Evolutionary conservation across 2,329 filamentous ascomycete genomes (phyloP), one percentile per base, ranked within the genome.

Genomic region (Trichoderma guizhouense): DNA sequence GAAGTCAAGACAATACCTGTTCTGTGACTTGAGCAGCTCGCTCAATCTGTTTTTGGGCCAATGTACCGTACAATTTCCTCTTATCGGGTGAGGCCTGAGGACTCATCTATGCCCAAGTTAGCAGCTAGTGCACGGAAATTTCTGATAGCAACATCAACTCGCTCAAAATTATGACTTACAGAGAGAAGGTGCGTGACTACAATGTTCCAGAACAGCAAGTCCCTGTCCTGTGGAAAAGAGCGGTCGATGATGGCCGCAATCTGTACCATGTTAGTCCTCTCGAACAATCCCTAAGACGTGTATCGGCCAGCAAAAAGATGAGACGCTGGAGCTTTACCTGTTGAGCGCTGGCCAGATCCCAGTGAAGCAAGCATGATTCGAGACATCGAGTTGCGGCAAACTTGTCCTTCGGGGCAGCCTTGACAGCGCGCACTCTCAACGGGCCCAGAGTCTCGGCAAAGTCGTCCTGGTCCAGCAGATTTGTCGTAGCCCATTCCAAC

Each of bases 331-430:
- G 1, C 1, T 7, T 72, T 79, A 88, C 87, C 81, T 88, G 86
- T 77, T 90, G 88, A 2, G 87, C 86, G 75, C 86, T 87, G 71
- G 83, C 81, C 69, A 89, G 82, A 74, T 90, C 88, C 82, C 86
- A 88, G 67, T 87, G 82, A 73, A 85, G 79, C 69, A 89, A 75
- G 74, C 88, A 90, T 9, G 85, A 83, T 74, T 87, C 83, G 58
- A 89, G 79, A 72, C 85, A 88, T 57, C 81, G 81, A 9, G 82
- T 79, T 6, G 79, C 83, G 21, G 77, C 76, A 34, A 76, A 77
- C 73, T 82, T 84, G 71, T 85, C 83, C 74, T 84, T 85, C 12
- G 86, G 84, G n/a, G 83, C 79, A 9, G 85, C 84, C 78, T 89
- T 89, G 62, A 85, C 87, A 61, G 86, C 82, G 36, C 85, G 82